These are phyloP conservation scores for Phytophthora constricta DNA, from an alignment of 352 stramenopile genomes.

Conservation along the genomic window DNA sequence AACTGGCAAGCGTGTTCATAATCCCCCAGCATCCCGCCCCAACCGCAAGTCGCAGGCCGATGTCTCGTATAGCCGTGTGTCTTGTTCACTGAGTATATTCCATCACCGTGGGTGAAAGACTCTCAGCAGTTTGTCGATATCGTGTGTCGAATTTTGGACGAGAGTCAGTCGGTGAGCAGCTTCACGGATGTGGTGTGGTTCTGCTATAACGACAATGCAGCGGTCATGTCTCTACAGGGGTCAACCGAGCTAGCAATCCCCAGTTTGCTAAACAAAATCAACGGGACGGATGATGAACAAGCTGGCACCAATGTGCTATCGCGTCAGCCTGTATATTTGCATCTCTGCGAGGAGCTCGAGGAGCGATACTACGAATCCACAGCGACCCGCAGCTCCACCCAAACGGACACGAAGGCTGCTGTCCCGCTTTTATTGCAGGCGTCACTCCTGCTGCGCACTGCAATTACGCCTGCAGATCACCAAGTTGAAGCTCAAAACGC, in stretches of 20 bases:
- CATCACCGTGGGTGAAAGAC: conserved; percentile 57
- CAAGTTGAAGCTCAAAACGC: conserved; percentile 48
- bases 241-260: conserved; percentile 60
- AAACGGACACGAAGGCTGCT: background rate
- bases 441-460: conserved; percentile 63
- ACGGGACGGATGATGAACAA: conserved; percentile 28
- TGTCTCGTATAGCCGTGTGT: conserved; percentile 85
- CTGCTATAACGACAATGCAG: conserved; percentile 75
- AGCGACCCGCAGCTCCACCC: background rate
- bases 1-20: conserved; percentile 73
- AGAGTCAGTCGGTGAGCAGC: conserved; percentile 62
- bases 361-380: conserved; percentile 43
- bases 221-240: conserved; percentile 58
- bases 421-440: conserved; percentile 62
- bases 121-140: conserved; percentile 49
- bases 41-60: conserved; percentile 86
- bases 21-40: conserved; percentile 79
- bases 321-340: conserved; percentile 65
- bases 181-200: conserved; percentile 83
- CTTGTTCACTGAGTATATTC: conserved; percentile 73
- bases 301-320: conserved; percentile 28
- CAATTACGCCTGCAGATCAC: conserved; percentile 59
- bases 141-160: conserved; percentile 60
- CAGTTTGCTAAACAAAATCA: conserved; percentile 63
- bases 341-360: conserved; percentile 65